Conservation (phyloP, 1,284 basidiomycete genomes). For the Fistulinella cinereoalba region DNA sequence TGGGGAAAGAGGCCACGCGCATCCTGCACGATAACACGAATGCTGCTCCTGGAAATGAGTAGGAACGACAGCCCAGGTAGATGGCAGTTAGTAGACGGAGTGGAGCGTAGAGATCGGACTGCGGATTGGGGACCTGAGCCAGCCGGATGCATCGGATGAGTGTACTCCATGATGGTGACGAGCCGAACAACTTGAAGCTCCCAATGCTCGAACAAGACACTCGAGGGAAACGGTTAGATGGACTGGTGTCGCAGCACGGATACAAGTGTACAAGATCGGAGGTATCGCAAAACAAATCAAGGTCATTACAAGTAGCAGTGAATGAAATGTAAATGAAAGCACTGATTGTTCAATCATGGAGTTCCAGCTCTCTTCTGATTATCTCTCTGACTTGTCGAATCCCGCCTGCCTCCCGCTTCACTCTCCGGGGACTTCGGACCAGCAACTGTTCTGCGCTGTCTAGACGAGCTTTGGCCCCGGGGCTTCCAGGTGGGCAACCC, state of each 20-base stretch:
- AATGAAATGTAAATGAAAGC: constrained; percentile 30
- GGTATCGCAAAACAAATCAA: constrained; percentile 22
- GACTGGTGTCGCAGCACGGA: neutral
- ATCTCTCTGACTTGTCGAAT: constrained; percentile 75
- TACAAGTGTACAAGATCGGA: neutral
- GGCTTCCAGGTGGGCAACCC: constrained; percentile 30
- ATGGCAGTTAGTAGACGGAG: too few relatives aligned
- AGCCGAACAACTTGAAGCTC: too few relatives aligned
- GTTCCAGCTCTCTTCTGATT: constrained; percentile 71
- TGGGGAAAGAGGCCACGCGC: too few relatives aligned
- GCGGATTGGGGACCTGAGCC: too few relatives aligned
- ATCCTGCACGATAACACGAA: too few relatives aligned
- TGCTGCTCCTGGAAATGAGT: too few relatives aligned
- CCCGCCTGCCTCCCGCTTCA: constrained; percentile 66
- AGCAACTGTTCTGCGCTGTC: constrained; percentile 59
- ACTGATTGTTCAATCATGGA: constrained; percentile 49
- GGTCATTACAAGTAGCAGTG: constrained; percentile 29
- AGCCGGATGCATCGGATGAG: too few relatives aligned
- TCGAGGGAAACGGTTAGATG: too few relatives aligned
- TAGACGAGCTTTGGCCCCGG: constrained; percentile 38
- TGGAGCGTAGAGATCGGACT: too few relatives aligned
- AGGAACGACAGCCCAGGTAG: too few relatives aligned
- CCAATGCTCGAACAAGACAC: too few relatives aligned
- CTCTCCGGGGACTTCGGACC: constrained; percentile 64
- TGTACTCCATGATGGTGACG: too few relatives aligned